phyloP scores from a whole-genome alignment of 1,284 basidiomycete genomes.

The Mycosarcoma mackinlayi region DNA sequence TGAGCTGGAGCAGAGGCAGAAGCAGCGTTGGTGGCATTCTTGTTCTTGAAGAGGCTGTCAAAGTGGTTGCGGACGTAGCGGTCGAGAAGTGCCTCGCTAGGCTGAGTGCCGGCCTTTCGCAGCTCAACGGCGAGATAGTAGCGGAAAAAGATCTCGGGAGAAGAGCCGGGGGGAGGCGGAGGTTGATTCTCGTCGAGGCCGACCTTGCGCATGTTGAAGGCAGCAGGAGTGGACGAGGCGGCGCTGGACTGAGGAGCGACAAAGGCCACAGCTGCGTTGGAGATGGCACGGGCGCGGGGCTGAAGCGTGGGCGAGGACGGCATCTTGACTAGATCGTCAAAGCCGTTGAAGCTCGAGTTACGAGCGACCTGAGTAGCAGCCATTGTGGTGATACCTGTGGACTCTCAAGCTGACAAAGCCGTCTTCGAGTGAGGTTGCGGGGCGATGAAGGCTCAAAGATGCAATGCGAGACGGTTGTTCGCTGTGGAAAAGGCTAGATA shows the following conservation, averaged over 20 bases:
- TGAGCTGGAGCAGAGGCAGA: background rate
- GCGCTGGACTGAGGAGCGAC: background rate
- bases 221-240: slow-evolving; percentile 3
- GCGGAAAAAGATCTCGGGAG: slow-evolving; percentile 55
- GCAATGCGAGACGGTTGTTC: background rate
- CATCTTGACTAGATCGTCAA: slow-evolving; percentile 55
- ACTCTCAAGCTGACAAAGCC: slow-evolving; percentile 38
- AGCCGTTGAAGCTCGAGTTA: slow-evolving; percentile 44
- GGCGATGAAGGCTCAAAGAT: background rate
- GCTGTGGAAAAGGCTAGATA: no score
- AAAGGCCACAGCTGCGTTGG: slow-evolving; percentile 13
- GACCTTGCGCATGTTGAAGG: slow-evolving; percentile 53
- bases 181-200: slow-evolving; percentile 55
- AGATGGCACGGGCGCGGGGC: slow-evolving; percentile 32
- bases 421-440: slow-evolving; percentile 27
- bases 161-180: slow-evolving; percentile 51
- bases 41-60: slow-evolving; percentile 56
- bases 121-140: slow-evolving; percentile 64
- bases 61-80: slow-evolving; percentile 63
- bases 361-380: slow-evolving; percentile 51
- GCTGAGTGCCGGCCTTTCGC: slow-evolving; percentile 56
- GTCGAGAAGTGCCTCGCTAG: slow-evolving; percentile 58
- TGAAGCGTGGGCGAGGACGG: slow-evolving; percentile 35
- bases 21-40: slow-evolving; percentile 4
- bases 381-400: slow-evolving; percentile 16